Percentiles rank a stretch among this genome's conserved stretches.
These are phyloP conservation scores for Rhododendron molle DNA, from an alignment of 148 eudicot species.

Conservation along the genomic window DNA sequence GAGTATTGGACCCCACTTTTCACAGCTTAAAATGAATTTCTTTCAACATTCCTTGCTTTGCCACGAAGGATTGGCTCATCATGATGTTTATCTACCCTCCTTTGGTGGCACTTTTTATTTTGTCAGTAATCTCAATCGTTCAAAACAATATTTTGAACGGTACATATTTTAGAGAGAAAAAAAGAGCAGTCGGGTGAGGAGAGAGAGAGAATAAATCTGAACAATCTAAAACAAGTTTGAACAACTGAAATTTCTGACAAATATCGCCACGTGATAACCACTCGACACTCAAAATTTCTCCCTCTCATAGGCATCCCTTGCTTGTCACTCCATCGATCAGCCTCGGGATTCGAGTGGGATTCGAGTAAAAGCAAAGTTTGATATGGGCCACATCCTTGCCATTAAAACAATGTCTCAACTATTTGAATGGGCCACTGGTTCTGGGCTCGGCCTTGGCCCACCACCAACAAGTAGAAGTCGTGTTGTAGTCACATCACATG, in stretches of 20 bases:
- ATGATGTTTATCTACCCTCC: background rate
- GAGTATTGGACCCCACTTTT: background rate
- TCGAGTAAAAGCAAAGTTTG: background rate
- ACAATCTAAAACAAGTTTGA: too few species aligned
- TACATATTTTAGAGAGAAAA: too few species aligned
- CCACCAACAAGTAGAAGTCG: background rate
- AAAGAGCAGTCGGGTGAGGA: too few species aligned
- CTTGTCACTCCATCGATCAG: too few species aligned
- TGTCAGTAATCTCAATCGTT: too few species aligned
- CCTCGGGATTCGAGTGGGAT: background rate
- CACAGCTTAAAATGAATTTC: background rate
- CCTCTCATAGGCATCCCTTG: too few species aligned
- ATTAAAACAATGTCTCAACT: background rate
- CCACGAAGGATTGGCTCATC: background rate
- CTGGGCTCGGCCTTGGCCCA: background rate
- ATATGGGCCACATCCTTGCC: background rate
- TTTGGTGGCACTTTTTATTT: background rate
- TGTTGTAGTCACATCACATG: too few species aligned
- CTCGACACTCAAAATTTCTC: too few species aligned
- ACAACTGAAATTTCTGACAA: too few species aligned
- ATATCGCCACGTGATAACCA: too few species aligned
- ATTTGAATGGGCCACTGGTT: background rate
- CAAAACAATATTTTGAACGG: accelerated
- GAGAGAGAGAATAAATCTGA: too few species aligned
- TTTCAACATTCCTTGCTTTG: constrained; percentile 1